Conservation (phyloP, 2,329 filamentous ascomycete genomes). For the Nothomitra cinnamomea region DNA sequence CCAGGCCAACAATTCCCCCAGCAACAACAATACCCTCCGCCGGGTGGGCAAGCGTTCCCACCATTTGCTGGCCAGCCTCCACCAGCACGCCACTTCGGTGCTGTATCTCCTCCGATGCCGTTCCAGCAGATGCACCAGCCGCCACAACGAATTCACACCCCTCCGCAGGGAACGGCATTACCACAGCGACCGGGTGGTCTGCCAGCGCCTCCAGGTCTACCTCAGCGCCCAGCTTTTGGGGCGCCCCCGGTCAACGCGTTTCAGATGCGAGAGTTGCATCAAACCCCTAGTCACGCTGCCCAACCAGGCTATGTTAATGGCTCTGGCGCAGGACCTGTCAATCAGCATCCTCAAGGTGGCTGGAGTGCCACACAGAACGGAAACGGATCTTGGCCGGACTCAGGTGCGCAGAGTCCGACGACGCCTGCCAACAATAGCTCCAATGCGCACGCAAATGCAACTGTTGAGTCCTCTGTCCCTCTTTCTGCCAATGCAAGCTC, state of each 20-base stretch:
- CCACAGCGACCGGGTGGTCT: conserved; percentile 35
- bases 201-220: conserved; percentile 34
- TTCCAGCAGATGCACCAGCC: conserved; percentile 13
- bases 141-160: conserved; percentile 25
- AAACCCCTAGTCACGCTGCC: conserved; percentile 21
- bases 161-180: conserved; percentile 22
- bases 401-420: conserved; percentile 2
- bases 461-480: conserved; percentile 21
- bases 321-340: conserved; percentile 2
- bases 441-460: conserved; percentile 16
- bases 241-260: conserved; percentile 34
- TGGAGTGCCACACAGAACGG: background rate
- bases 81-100: conserved; percentile 11
- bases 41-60: conserved; percentile 18
- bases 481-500: conserved; percentile 22
- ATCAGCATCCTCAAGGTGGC: conserved; percentile 2
- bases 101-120: conserved; percentile 12
- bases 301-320: conserved; percentile 1
- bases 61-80: conserved; percentile 15
- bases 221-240: conserved; percentile 41
- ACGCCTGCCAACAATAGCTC: conserved; percentile 12
- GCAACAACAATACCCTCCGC: conserved; percentile 17
- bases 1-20: conserved; percentile 20
- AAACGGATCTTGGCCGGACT: conserved; percentile 5
- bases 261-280: conserved; percentile 39